These are phyloP conservation scores for Alternaria incomplexa DNA, from an alignment of 2,329 filamentous ascomycete genomes.

Conservation along the genomic window DNA sequence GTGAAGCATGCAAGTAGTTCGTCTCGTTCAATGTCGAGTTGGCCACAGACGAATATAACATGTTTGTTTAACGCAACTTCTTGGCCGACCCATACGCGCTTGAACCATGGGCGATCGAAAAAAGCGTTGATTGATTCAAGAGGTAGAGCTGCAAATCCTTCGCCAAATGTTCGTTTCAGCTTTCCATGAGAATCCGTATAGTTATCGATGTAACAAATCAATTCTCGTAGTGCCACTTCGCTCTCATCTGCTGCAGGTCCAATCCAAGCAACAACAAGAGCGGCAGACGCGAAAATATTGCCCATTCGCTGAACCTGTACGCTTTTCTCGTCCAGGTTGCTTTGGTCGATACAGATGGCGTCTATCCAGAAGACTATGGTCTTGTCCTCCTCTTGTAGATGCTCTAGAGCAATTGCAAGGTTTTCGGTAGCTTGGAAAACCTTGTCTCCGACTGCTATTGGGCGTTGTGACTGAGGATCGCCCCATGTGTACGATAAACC, in stretches of 20 bases:
- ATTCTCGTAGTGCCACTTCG: background rate
- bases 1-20: background rate
- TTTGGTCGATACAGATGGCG: background rate
- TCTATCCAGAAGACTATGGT: background rate
- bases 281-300: background rate
- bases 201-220: background rate
- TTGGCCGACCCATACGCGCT: background rate
- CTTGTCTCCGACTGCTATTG: background rate
- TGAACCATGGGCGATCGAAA: background rate
- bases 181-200: background rate
- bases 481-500: background rate
- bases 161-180: too few species aligned
- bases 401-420: background rate
- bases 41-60: background rate
- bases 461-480: background rate
- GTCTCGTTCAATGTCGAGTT: background rate
- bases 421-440: background rate
- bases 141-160: background rate
- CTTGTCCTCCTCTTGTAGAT: background rate
- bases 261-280: background rate
- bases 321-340: background rate
- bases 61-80: background rate
- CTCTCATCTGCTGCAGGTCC: background rate
- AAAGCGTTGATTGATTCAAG: background rate
- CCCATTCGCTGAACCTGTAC: background rate